Evolutionary conservation across 176 grass and related monocot genomes (phyloP).

Genomic region (Poa pratensis): DNA sequence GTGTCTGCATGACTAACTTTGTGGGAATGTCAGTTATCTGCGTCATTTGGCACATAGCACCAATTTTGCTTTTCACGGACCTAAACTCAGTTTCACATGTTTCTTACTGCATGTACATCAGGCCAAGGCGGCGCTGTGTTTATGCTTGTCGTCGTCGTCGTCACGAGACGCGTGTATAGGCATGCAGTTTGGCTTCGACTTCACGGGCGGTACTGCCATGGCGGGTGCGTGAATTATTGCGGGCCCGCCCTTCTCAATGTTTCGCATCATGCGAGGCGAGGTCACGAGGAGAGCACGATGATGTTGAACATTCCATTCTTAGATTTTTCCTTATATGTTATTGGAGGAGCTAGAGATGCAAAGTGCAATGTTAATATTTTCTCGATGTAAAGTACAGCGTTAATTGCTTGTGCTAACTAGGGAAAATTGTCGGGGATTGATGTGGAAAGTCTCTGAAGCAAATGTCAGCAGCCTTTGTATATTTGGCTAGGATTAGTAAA

Average conservation of each 20-base stretch:
- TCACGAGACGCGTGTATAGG: not conserved
- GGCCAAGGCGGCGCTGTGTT: not conserved
- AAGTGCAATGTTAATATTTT: too few species aligned
- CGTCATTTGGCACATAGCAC: not conserved
- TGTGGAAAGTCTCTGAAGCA: too few species aligned
- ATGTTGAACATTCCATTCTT: not conserved
- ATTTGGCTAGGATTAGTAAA: too few species aligned
- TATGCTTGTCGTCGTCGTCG: not conserved
- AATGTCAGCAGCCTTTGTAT: too few species aligned
- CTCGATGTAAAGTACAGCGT: too few species aligned
- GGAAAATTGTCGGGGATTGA: too few species aligned
- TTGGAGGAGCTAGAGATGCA: too few species aligned
- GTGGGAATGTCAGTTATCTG: not conserved
- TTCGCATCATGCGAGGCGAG: not conserved
- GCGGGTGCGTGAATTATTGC: not conserved
- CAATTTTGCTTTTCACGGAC: not conserved
- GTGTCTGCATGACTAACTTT: not conserved
- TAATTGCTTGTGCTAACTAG: too few species aligned
- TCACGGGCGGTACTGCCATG: not conserved
- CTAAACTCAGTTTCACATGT: not conserved
- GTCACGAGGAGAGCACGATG: not conserved
- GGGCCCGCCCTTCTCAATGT: not conserved
- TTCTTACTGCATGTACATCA: not conserved
- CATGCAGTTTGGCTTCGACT: slow-evolving; percentile 1
- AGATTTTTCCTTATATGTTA: too few species aligned